These are phyloP conservation scores for Hypoxylon sp. DNA, from an alignment of 2,329 filamentous ascomycete species.

Conservation along the genomic window DNA sequence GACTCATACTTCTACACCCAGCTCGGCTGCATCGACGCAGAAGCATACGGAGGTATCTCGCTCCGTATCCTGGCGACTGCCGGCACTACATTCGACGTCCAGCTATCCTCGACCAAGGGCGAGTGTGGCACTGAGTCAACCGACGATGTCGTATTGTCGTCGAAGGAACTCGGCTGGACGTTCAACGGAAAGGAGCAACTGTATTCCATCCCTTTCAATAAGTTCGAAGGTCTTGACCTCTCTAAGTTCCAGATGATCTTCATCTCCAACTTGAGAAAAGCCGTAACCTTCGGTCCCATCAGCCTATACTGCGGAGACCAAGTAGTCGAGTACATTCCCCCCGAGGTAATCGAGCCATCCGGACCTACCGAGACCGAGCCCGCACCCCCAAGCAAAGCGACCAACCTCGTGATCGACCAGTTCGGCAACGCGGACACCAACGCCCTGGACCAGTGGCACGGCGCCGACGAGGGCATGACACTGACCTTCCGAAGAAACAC, in stretches of 20 bases:
- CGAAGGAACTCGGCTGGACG: conserved; percentile 63
- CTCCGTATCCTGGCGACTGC: conserved; percentile 62
- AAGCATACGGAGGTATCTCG: conserved; percentile 63
- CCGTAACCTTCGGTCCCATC: conserved; percentile 64
- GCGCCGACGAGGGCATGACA: conserved; percentile 66
- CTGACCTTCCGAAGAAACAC: conserved; percentile 60
- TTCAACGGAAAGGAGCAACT: conserved; percentile 68
- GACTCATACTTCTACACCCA: conserved; percentile 67
- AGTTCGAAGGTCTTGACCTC: conserved; percentile 59
- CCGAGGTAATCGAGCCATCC: conserved; percentile 51
- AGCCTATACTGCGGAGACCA: conserved; percentile 65
- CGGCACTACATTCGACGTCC: conserved; percentile 60
- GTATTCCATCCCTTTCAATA: conserved; percentile 66
- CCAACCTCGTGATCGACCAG: conserved; percentile 66
- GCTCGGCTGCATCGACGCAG: conserved; percentile 62
- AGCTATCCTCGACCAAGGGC: conserved; percentile 57
- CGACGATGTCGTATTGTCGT: conserved; percentile 52
- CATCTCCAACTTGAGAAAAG: conserved; percentile 55
- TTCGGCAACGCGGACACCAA: conserved; percentile 64
- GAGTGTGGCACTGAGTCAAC: conserved; percentile 52
- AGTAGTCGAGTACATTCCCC: conserved; percentile 58
- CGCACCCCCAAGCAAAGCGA: conserved; percentile 58
- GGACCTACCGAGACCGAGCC: conserved; percentile 58
- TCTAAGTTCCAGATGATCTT: conserved; percentile 62
- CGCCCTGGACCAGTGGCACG: conserved; percentile 71